Conservation (phyloP, 345 rosid genomes). For the Odontarrhena argentea region DNA sequence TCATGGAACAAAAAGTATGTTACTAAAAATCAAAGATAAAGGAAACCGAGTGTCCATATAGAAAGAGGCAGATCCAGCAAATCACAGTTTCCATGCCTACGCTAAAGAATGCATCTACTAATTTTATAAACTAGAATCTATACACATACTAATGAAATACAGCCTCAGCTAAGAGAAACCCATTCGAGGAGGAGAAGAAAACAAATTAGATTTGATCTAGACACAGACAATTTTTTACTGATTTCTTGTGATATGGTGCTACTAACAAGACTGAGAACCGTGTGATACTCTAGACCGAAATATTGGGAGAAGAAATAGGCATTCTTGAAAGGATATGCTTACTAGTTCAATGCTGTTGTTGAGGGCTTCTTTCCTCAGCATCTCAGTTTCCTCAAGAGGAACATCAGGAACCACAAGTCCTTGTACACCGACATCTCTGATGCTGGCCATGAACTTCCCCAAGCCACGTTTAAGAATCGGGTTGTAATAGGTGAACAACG, state of each 20-base stretch:
- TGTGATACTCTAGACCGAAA: not conserved
- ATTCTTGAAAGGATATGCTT: constrained; percentile 6
- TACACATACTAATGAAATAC: not conserved
- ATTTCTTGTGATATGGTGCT: constrained; percentile 12
- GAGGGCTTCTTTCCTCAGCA: constrained; percentile 72
- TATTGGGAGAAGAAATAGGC: not conserved
- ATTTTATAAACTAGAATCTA: constrained; percentile 13
- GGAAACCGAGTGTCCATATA: not conserved
- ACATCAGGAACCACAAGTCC: constrained; percentile 98
- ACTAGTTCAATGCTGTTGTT: constrained; percentile 76
- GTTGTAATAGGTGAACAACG: constrained; percentile 84
- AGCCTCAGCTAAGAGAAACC: constrained; percentile 1
- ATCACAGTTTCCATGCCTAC: constrained; percentile 17
- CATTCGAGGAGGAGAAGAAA: not conserved
- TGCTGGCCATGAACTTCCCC: constrained; percentile 71
- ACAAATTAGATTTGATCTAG: not conserved
- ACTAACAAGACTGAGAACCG: constrained; percentile 24
- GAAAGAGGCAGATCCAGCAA: not conserved
- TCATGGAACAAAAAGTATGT: not conserved
- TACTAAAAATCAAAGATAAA: not conserved
- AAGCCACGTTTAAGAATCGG: constrained; percentile 81
- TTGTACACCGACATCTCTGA: constrained; percentile 70
- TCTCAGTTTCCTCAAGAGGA: constrained; percentile 90
- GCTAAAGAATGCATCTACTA: constrained; percentile 24
- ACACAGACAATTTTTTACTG: not conserved